A percentile compares a stretch with the other conserved stretches of the same genome.
Conservation (phyloP, 768 basidiomycete genomes). For the Crassisporium funariophilum region DNA sequence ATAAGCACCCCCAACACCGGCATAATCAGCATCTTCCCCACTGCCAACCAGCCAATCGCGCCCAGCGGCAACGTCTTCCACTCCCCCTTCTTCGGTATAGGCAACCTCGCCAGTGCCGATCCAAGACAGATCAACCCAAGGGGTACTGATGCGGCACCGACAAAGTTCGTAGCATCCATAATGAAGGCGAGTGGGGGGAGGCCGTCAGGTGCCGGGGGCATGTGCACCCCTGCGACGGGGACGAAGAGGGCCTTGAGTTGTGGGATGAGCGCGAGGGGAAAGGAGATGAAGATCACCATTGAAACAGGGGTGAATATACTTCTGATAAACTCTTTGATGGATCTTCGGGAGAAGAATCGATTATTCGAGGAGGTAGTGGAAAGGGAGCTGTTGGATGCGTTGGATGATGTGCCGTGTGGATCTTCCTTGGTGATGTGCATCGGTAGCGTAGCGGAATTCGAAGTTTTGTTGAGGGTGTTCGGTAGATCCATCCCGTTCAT, state of each 20-base stretch:
- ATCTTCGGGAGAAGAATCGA: background rate
- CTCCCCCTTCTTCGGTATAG: constrained; percentile 44
- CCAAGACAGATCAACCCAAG: constrained; percentile 65
- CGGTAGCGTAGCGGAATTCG: no score
- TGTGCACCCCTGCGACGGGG: constrained; percentile 41
- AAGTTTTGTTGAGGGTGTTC: no score
- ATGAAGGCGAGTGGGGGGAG: constrained; percentile 66
- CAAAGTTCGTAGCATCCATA: constrained; percentile 56
- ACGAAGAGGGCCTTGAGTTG: constrained; percentile 65
- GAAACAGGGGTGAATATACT: constrained; percentile 51
- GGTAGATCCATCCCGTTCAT: background rate
- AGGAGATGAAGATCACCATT: constrained; percentile 52
- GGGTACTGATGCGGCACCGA: constrained; percentile 66
- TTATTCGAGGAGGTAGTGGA: background rate
- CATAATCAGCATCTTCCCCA: constrained; percentile 56
- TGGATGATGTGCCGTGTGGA: no score
- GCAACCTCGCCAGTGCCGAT: constrained; percentile 60
- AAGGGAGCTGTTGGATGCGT: no score
- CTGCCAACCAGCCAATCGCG: constrained; percentile 53
- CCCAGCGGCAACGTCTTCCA: constrained; percentile 49
- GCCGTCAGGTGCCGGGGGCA: constrained; percentile 62
- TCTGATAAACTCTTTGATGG: constrained; percentile 28
- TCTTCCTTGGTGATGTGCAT: no score
- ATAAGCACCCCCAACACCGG: constrained; percentile 66
- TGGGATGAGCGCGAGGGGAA: constrained; percentile 58